Conservation (phyloP, 352 stramenopile genomes). For the Phytophthora meadii region DNA sequence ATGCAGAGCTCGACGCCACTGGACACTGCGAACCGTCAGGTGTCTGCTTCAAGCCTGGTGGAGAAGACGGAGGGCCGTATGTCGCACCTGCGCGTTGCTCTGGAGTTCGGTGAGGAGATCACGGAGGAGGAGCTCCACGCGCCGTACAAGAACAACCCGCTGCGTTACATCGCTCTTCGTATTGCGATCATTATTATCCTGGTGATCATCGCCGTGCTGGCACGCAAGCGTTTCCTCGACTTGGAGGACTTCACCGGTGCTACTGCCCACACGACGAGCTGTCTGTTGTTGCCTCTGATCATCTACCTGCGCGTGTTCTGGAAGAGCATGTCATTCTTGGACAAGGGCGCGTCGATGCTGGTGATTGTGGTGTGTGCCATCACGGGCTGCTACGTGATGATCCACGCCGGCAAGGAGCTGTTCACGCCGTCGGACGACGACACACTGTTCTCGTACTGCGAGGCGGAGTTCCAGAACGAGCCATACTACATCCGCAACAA, state of each 20-base stretch:
- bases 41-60: conserved; percentile 9
- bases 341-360: conserved; percentile 50
- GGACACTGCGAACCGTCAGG: not conserved
- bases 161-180: conserved; percentile 26
- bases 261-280: conserved; percentile 33
- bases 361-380: conserved; percentile 53
- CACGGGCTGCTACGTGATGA: conserved; percentile 61
- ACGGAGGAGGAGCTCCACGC: conserved; percentile 27
- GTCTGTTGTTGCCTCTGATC: conserved; percentile 55
- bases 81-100: conserved; percentile 6
- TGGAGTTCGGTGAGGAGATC: conserved; percentile 41
- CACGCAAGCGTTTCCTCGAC: conserved; percentile 57
- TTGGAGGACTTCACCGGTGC: conserved; percentile 53
- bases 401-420: conserved; percentile 56
- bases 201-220: conserved; percentile 45
- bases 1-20: not conserved
- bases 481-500: conserved; percentile 55
- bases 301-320: conserved; percentile 59
- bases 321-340: conserved; percentile 47
- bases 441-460: conserved; percentile 63
- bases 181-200: conserved; percentile 46
- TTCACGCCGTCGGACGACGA: conserved; percentile 48
- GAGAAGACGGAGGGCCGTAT: conserved; percentile 22
- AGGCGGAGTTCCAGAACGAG: conserved; percentile 48
- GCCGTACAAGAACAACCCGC: conserved; percentile 26